phyloP scores from a whole-genome alignment of 176 grass and related monocot genomes.

The Zea luxurians region DNA sequence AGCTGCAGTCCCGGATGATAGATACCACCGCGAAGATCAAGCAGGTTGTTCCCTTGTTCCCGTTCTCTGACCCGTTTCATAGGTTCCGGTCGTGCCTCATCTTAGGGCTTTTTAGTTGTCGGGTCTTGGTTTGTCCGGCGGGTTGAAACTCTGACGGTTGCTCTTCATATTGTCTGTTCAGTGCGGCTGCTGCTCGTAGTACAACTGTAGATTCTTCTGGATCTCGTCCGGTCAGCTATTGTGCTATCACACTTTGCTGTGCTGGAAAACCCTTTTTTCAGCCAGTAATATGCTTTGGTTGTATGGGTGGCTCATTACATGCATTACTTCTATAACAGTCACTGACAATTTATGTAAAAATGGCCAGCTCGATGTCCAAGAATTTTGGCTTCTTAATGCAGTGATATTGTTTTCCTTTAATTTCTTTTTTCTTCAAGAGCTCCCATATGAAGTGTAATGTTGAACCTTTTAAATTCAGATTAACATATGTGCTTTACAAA shows the following conservation, averaged over 20 bases:
- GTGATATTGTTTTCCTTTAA: neutral
- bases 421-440: neutral
- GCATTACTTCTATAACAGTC: neutral
- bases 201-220: neutral
- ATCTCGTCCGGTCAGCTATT: neutral
- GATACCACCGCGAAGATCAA: slow-evolving; percentile 80
- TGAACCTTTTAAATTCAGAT: neutral
- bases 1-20: slow-evolving; percentile 74
- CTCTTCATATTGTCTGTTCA: neutral
- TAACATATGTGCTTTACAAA: neutral
- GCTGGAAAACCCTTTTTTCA: neutral
- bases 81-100: neutral
- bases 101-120: neutral
- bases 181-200: neutral
- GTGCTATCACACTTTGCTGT: neutral
- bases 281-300: neutral
- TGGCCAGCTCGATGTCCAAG: neutral
- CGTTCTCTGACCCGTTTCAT: neutral
- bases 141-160: neutral
- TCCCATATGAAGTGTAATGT: neutral
- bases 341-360: neutral
- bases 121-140: neutral
- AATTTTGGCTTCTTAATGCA: neutral
- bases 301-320: neutral
- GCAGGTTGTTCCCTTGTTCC: slow-evolving; percentile 47